A percentile compares a stretch with the other conserved stretches of the same genome.
phyloP scores from a whole-genome alignment of 1,284 basidiomycete species.

The Singerocomus rubriflavus region DNA sequence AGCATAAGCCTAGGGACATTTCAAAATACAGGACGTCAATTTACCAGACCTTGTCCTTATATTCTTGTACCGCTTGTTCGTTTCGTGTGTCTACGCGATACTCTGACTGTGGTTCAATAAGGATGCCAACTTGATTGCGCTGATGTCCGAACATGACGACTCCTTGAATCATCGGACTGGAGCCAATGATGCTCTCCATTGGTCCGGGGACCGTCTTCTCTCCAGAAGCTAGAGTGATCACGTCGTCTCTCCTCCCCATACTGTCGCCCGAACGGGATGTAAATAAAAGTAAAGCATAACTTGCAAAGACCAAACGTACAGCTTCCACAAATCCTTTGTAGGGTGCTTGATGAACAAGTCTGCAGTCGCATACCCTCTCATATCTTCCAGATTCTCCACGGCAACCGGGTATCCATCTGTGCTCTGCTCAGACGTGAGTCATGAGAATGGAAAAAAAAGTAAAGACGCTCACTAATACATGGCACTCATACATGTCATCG shows the following conservation, averaged over 20 bases:
- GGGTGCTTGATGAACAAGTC: constrained; percentile 7
- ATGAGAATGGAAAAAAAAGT: neutral
- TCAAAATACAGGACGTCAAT: neutral
- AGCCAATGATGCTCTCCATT: neutral
- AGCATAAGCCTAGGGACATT: neutral
- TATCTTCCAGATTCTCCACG: constrained; percentile 1
- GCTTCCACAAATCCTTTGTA: constrained; percentile 7
- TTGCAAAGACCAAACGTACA: neutral
- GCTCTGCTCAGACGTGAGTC: neutral
- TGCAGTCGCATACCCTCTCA: constrained; percentile 1
- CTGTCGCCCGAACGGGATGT: neutral
- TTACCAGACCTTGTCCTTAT: constrained; percentile 3
- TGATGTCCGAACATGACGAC: neutral
- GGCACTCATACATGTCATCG: constrained; percentile 6
- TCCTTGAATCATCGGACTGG: neutral
- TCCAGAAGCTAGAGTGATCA: neutral
- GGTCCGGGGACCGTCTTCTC: neutral
- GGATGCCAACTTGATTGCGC: neutral
- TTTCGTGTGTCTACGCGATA: neutral
- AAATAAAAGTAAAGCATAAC: neutral
- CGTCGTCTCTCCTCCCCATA: neutral
- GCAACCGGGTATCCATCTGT: neutral
- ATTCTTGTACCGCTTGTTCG: neutral
- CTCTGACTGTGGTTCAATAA: neutral
- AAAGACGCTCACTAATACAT: neutral